Evolutionary conservation across 306 rosid species (phyloP).

Genomic region (Dalbergia cultrata): DNA sequence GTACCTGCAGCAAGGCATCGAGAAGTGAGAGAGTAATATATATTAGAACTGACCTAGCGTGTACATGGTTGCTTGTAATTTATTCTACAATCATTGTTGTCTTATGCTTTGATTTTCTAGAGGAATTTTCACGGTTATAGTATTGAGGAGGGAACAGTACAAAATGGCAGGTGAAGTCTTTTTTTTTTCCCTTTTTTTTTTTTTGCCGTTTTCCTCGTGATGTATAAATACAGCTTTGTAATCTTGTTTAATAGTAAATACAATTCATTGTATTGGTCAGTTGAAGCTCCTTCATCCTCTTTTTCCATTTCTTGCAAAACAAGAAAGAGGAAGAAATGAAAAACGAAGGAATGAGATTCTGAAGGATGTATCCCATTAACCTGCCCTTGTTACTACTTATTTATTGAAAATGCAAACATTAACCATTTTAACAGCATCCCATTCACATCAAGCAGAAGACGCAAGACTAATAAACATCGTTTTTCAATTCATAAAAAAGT

Average conservation of each 20-base stretch:
- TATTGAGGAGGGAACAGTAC: constrained; percentile 45
- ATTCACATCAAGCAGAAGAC: neutral
- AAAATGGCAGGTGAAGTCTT: constrained; percentile 45
- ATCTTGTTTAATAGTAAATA: constrained; percentile 47
- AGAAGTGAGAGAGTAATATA: constrained; percentile 61
- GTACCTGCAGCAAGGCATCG: constrained; percentile 97
- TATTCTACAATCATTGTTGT: constrained; percentile 45
- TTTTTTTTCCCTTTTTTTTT: constrained; percentile 22
- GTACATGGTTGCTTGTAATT: constrained; percentile 71
- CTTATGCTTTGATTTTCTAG: constrained; percentile 45
- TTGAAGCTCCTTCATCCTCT: neutral
- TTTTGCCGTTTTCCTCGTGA: constrained; percentile 40
- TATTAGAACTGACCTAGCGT: constrained; percentile 46
- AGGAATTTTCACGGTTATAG: constrained; percentile 49
- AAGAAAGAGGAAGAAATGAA: neutral
- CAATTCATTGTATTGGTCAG: constrained; percentile 43
- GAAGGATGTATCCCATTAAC: neutral
- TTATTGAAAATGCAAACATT: neutral
- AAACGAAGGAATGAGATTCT: neutral
- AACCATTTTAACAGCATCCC: neutral
- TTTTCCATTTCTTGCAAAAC: neutral
- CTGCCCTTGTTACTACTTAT: neutral
- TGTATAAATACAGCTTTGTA: constrained; percentile 52
- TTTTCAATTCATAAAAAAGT: neutral
- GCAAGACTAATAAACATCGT: neutral